Evolutionary conservation across 1,284 basidiomycete species (phyloP), one percentile per base, ranked within the genome.

Genomic region (Butyriboletus regius): DNA sequence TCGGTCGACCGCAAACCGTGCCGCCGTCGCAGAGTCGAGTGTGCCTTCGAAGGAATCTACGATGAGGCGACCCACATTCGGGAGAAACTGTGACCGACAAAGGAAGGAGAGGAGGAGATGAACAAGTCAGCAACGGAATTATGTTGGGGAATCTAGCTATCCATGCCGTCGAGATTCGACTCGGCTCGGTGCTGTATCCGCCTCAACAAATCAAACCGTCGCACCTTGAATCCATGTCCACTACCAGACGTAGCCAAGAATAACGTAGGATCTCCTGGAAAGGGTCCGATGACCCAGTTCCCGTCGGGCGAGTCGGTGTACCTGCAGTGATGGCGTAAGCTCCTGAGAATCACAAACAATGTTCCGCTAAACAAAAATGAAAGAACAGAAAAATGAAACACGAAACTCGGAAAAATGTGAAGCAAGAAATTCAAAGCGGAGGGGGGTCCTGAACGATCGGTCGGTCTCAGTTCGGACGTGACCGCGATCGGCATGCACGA

Each of bases 181-280:
- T n/a, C 20, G n/a, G 28, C 29, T 22, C 4, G 22, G n/a, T 5
- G 17, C 17, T 12, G 9, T 12, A 28, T 48, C 34, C 7, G 28
- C 34, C 5, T 10, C 22, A 28, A 40, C 18, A 17, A 18, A 35
- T 40, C n/a, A 1, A 3, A 45, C 4, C 4, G 36, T 15, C 2
- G 14, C 3, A 58, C 87, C 75, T 91, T 92, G 73, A 81, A 91
- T 0, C 81, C 88, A 67, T 92, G 89, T 0, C 88, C 89, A 57
- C 82, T 86, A 7, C 84, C 89, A 14, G 77, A 84, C 0, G 87
- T 89, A 5, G 87, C 88, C 17, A 91, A 66, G 43, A 88, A 63
- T 15, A 92, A 59, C 1, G 75, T 75, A 10, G 72, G 60, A 60
- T 86, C 76, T 7, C 65, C 61, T 1, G 84, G 81, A 53, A 82